A percentile compares a stretch with the other conserved stretches of the same genome.
Evolutionary conservation across 1,284 basidiomycete genomes (phyloP).

Genomic region (Calocybe gambosa): DNA sequence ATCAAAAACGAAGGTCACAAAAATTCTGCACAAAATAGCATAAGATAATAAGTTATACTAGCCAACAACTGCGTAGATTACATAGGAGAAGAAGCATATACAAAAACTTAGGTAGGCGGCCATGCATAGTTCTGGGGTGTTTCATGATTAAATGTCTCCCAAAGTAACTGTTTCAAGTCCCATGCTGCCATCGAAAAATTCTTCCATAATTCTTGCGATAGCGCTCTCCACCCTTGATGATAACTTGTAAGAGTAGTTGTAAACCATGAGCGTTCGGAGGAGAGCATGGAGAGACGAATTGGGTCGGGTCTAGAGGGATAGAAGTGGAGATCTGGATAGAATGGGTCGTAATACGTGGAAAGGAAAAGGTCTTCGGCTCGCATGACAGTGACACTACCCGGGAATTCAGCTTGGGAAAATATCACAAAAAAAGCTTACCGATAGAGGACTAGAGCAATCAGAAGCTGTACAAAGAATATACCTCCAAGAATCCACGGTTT

Average conservation of each 20-base stretch:
- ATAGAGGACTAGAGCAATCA: slow-evolving; percentile 32
- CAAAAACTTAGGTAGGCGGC: slow-evolving; percentile 28
- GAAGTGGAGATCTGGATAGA: slow-evolving; percentile 60
- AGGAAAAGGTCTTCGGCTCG: slow-evolving; percentile 29
- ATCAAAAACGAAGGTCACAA: background rate
- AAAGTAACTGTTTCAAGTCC: slow-evolving; percentile 23
- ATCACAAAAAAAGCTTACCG: slow-evolving; percentile 24
- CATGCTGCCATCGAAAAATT: slow-evolving; percentile 20
- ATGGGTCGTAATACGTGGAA: slow-evolving; percentile 62
- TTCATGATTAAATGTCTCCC: slow-evolving; percentile 25
- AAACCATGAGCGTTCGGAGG: slow-evolving; percentile 18
- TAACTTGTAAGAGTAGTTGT: slow-evolving; percentile 14
- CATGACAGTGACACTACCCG: slow-evolving; percentile 25
- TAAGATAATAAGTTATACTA: slow-evolving; percentile 11
- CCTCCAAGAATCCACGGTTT: slow-evolving; percentile 22
- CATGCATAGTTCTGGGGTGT: slow-evolving; percentile 19
- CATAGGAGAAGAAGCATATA: slow-evolving; percentile 3
- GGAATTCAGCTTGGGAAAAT: background rate
- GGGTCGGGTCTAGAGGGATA: slow-evolving; percentile 44
- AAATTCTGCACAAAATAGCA: slow-evolving; percentile 6
- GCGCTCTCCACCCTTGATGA: slow-evolving; percentile 19
- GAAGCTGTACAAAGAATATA: slow-evolving; percentile 25
- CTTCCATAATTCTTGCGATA: slow-evolving; percentile 18
- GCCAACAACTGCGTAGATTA: background rate
- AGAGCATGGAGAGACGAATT: slow-evolving; percentile 25